These are phyloP conservation scores for Hansenula lynferdii DNA, from an alignment of 1,139 yeast species.

Conservation along the genomic window DNA sequence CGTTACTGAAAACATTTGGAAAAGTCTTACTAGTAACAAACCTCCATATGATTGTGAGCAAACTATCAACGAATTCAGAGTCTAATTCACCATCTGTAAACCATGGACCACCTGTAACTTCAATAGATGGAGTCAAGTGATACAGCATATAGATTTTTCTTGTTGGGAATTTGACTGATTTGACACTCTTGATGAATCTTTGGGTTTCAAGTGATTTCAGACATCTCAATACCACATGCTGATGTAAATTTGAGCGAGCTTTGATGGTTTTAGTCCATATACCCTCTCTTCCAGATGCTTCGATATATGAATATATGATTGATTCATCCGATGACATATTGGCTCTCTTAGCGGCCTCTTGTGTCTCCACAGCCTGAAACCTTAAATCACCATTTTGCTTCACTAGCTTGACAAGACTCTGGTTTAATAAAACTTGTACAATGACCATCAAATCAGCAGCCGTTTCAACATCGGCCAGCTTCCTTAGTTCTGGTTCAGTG, in stretches of 20 bases:
- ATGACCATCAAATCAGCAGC: slow-evolving; percentile 46
- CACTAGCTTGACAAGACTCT: slow-evolving; percentile 62
- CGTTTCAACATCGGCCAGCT: slow-evolving; percentile 12
- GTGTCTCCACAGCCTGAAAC: slow-evolving; percentile 66
- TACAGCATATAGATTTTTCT: slow-evolving; percentile 95
- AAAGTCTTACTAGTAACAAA: slow-evolving; percentile 71
- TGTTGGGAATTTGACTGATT: slow-evolving; percentile 93
- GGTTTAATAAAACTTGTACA: slow-evolving; percentile 63
- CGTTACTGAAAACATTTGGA: slow-evolving; percentile 58
- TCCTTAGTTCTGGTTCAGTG: slow-evolving; percentile 16
- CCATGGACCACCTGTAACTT: slow-evolving; percentile 99
- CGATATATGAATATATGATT: slow-evolving; percentile 85
- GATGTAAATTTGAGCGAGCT: slow-evolving; percentile 88
- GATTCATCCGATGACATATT: slow-evolving; percentile 86
- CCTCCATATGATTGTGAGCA: slow-evolving; percentile 84
- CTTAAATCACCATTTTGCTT: slow-evolving; percentile 59
- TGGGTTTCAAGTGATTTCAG: slow-evolving; percentile 79
- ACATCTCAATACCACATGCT: slow-evolving; percentile 84
- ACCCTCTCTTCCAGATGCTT: slow-evolving; percentile 92
- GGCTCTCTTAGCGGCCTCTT: slow-evolving; percentile 67
- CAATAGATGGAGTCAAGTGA: slow-evolving; percentile 88
- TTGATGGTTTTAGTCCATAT: slow-evolving; percentile 94
- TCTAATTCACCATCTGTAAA: slow-evolving; percentile 95
- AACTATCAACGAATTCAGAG: slow-evolving; percentile 84
- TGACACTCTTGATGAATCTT: slow-evolving; percentile 83